Conservation (phyloP, 2,329 filamentous ascomycete genomes). For the Cadophora malorum region DNA sequence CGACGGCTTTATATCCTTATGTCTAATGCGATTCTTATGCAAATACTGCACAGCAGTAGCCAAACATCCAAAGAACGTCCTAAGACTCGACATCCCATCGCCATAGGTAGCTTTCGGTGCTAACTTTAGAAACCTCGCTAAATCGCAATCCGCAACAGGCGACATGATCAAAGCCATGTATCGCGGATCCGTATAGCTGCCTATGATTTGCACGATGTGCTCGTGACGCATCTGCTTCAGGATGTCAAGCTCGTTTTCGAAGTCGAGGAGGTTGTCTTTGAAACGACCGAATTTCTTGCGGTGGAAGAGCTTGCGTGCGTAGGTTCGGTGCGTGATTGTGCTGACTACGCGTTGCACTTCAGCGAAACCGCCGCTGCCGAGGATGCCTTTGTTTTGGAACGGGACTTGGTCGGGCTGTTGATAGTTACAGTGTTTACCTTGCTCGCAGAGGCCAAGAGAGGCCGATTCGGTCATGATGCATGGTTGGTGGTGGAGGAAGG, state of each 20-base stretch:
- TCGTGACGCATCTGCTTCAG: background rate
- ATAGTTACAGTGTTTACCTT: background rate
- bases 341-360: background rate
- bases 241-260: slow-evolving; percentile 3
- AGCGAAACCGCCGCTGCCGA: background rate
- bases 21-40: background rate
- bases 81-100: background rate
- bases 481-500: slow-evolving; percentile 4
- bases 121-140: background rate
- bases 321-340: background rate
- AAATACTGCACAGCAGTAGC: background rate
- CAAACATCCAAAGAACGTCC: background rate
- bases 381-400: slow-evolving; percentile 2
- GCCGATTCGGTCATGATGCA: background rate
- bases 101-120: background rate
- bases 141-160: background rate
- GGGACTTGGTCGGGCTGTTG: background rate
- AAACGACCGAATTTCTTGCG: slow-evolving; percentile 3
- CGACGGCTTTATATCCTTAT: background rate
- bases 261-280: background rate
- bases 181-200: background rate
- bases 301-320: background rate
- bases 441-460: background rate
- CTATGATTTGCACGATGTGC: background rate
- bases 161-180: background rate